Conservation (phyloP, 2,329 filamentous ascomycete genomes). For the Emericellopsis atlantica region DNA sequence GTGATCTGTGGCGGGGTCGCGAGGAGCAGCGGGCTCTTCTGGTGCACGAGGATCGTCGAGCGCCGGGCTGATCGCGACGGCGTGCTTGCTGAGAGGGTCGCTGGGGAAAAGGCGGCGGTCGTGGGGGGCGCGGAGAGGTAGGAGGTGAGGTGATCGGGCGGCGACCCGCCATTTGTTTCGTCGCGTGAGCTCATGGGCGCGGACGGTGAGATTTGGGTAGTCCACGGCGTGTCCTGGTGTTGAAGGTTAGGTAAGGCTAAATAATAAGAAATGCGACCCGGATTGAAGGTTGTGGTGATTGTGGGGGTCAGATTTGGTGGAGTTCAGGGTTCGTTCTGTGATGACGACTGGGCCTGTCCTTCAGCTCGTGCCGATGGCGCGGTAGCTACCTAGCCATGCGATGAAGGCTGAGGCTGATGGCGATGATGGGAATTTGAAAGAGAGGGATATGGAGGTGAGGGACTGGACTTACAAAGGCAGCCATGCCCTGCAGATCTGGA, state of each 20-base stretch:
- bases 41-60: slow-evolving; percentile 88
- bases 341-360: too few species aligned
- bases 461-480: slow-evolving; percentile 11
- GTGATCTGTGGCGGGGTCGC: slow-evolving; percentile 93
- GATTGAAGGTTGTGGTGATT: neutral
- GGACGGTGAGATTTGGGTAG: neutral
- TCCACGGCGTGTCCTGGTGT: neutral
- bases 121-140: slow-evolving; percentile 48
- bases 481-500: slow-evolving; percentile 5
- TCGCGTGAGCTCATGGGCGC: neutral
- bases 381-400: neutral
- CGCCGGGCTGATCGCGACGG: slow-evolving; percentile 52
- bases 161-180: slow-evolving; percentile 16
- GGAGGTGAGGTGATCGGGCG: slow-evolving; percentile 52
- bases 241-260: neutral
- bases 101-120: slow-evolving; percentile 80
- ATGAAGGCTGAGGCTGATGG: neutral
- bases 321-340: neutral
- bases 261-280: too few species aligned
- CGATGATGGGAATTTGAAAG: neutral
- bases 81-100: slow-evolving; percentile 57
- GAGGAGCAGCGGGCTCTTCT: slow-evolving; percentile 86
- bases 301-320: neutral
- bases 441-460: neutral
- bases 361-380: neutral